Evolutionary conservation across 2,329 filamentous ascomycete species (phyloP).

Genomic region (Diaporthe destruens): DNA sequence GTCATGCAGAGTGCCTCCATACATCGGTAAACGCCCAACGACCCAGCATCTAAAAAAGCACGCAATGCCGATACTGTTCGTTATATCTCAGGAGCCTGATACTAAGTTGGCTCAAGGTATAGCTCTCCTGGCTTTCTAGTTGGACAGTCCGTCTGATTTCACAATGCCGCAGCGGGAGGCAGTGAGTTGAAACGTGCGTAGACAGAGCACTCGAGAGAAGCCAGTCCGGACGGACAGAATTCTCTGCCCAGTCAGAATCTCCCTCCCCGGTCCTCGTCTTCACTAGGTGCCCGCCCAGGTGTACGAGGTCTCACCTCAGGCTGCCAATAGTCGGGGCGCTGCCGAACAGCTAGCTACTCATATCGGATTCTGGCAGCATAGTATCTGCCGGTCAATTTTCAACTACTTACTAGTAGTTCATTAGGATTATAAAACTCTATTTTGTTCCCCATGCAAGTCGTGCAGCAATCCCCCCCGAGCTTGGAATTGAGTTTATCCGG

Average conservation of each 20-base stretch:
- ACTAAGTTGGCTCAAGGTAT: background rate
- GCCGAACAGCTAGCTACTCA: background rate
- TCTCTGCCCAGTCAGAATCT: background rate
- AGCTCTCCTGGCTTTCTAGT: background rate
- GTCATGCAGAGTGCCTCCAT: no score
- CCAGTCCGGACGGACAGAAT: background rate
- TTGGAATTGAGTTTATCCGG: background rate
- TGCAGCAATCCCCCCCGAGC: background rate
- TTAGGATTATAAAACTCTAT: constrained; percentile 18
- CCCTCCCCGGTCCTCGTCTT: background rate
- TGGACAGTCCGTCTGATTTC: no score
- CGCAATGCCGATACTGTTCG: no score
- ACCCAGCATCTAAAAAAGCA: no score
- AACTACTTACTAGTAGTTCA: no score
- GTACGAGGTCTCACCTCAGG: no score
- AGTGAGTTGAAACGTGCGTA: background rate
- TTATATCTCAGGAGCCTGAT: no score
- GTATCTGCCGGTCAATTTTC: background rate
- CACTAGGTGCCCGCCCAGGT: no score
- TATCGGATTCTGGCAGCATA: background rate
- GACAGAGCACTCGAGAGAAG: background rate
- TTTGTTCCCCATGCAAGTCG: background rate
- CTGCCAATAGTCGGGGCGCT: background rate
- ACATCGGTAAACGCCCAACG: no score
- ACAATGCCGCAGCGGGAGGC: background rate